Base-by-base conservation (phyloP, 2,329 filamentous ascomycete genomes). In the Colletotrichum godetiae region DNA sequence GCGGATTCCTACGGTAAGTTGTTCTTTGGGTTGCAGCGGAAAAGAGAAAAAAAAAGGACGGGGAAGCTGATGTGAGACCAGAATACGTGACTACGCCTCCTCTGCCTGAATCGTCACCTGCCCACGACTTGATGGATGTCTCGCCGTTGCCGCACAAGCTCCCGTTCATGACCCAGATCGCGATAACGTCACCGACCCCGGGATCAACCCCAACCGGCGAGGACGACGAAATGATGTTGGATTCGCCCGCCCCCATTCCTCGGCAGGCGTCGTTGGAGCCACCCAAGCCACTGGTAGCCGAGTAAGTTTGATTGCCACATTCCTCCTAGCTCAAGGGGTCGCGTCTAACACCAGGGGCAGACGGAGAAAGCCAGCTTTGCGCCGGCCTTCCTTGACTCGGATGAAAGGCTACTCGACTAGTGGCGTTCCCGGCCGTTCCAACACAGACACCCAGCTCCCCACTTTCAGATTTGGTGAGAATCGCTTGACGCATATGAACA, bases 121-220 rank as follows among this genome's bases (percentile, higher is more conserved):
- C 90, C 68, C 89, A 90, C 74, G 95, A 98, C 81, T 88, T 91
- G 68, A 98, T 98, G 95, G 95, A 98, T 80, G 92, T 98, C 82
- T 98, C 96, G 57, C 96, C 97, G 52, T 85, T 98, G 53, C 95
- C 95, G 73, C 95, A 98, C 86, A 98, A 98, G 86, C 86, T 89
- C 35, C 89, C 93, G 13, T 95, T 91, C 79, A 84, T 88, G 83
- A 82, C 87, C 35, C 88, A 93, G 76, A 86, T 94, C 75, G 91
- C 93, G 76, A 83, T 94, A 67, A 89, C 91, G 35, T 95, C 94
- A 35, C 94, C 95, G 1, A 93, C 92, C 1, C 93, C 93, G 10
- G 88, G 89, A 74, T 81, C 78, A 76, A 86, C 85, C 19, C 84
- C 86, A 71, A 82, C 83, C 60, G 76, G 81, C 73, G 80, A 84